Evolutionary conservation across 257 asterid species (phyloP).

Genomic region (Mitragyna speciosa): DNA sequence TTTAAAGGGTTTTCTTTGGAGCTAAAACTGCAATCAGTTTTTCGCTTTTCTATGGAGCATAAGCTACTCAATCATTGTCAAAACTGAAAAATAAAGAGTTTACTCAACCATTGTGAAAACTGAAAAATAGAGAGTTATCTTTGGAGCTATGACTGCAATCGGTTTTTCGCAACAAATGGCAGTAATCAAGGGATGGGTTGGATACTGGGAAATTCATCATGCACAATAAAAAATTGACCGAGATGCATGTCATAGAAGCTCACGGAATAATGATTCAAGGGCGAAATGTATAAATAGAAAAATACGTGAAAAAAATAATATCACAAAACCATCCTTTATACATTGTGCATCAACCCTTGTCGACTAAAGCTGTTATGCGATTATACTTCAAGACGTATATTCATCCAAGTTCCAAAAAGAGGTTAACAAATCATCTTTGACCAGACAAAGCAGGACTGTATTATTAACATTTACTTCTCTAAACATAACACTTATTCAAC

Average conservation of each 20-base stretch:
- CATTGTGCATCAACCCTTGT: not conserved
- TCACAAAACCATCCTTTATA: not conserved
- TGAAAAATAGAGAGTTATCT: too few relatives aligned
- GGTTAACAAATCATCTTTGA: not conserved
- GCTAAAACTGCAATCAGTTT: too few relatives aligned
- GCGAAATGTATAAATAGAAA: not conserved
- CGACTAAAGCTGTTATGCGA: not conserved
- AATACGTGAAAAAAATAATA: too few relatives aligned
- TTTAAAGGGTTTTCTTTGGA: not conserved
- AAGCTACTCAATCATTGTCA: too few relatives aligned
- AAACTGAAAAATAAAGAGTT: too few relatives aligned
- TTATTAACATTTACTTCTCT: slow-evolving; percentile 10
- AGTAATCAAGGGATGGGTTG: too few relatives aligned
- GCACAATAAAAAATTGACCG: not conserved
- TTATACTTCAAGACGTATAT: not conserved
- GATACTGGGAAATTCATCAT: not conserved
- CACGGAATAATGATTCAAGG: not conserved
- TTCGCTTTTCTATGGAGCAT: too few relatives aligned
- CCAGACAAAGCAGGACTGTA: slow-evolving; percentile 1
- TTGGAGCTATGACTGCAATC: not conserved
- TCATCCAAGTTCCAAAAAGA: not conserved
- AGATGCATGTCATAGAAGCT: not conserved
- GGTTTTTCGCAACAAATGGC: too few relatives aligned
- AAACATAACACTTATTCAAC: slow-evolving; percentile 31
- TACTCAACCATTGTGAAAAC: too few relatives aligned